These are phyloP conservation scores for Capronia americana DNA, from an alignment of 2,329 filamentous ascomycete genomes.

Conservation along the genomic window DNA sequence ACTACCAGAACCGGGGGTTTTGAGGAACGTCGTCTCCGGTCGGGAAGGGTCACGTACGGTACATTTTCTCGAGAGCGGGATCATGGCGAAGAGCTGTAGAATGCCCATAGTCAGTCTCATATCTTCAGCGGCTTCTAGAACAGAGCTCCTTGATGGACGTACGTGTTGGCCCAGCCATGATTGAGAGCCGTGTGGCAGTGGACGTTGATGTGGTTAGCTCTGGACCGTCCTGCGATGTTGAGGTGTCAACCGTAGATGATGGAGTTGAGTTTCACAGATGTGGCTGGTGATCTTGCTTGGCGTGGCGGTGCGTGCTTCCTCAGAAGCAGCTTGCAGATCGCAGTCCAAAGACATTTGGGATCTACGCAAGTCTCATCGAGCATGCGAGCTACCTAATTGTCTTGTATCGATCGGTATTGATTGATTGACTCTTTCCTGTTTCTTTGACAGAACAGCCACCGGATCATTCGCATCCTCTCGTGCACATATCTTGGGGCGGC, in stretches of 20 bases:
- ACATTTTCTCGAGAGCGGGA: slow-evolving; percentile 57
- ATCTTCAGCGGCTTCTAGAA: slow-evolving; percentile 54
- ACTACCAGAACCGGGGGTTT: background rate
- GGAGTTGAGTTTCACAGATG: background rate
- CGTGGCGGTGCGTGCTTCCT: slow-evolving; percentile 10
- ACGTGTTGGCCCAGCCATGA: slow-evolving; percentile 60
- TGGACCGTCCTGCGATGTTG: slow-evolving; percentile 16
- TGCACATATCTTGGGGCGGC: background rate
- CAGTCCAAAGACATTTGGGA: background rate
- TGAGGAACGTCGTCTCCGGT: slow-evolving; percentile 3
- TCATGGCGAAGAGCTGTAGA: slow-evolving; percentile 51
- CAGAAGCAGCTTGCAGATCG: background rate
- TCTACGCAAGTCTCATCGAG: background rate
- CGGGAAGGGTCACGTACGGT: slow-evolving; percentile 49
- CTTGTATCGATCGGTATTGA: background rate
- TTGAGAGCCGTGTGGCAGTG: slow-evolving; percentile 40
- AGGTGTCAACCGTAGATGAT: slow-evolving; percentile 1
- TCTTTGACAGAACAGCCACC: background rate
- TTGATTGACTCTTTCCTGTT: background rate
- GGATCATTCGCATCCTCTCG: background rate
- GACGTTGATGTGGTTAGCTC: slow-evolving; percentile 21
- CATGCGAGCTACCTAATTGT: background rate
- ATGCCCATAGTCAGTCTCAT: slow-evolving; percentile 19
- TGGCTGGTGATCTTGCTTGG: slow-evolving; percentile 16
- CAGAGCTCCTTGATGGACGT: slow-evolving; percentile 41